Evolutionary conservation across 495 filamentous ascomycete genomes (phyloP), one percentile per base, ranked within the genome.

Genomic region (Lasiosphaeriaceae sp.): DNA sequence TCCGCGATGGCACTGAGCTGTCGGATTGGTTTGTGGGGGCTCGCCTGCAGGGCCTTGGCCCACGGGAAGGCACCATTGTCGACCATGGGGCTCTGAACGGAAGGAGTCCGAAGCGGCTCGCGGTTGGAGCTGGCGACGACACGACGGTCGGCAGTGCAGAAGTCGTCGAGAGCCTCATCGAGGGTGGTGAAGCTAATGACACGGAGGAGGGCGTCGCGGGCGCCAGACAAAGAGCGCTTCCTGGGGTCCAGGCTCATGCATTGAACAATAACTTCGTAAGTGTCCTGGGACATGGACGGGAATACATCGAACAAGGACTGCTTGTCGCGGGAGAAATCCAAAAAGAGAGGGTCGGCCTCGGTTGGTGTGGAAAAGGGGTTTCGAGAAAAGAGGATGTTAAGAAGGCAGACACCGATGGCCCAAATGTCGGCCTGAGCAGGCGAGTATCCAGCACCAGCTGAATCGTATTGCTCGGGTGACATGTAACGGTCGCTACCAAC

Each of bases 401-500:
- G 79, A 54, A 98, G 76, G 68, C 93, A 97, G 72, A 98, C 89
- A 47, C 94, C 94, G 64, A 98, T 86, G 47, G 92, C 90, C 94
- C 94, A 98, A 61, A 96, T 85, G 71, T 98, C 94, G 19, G 95
- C 94, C 73, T 95, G 83, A 50, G 90, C 90, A 29, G 94, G 92
- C 44, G 90, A 93, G 75, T 97, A 97, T 61, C 94, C 94, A 48
- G 77, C 80, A 55, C 85, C 85, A 63, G 84, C 77, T 21, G 92
- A 89, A 61, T 97, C 93, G 61, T 92, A 97, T 66, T 98, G 94
- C 71, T 97, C 94, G 17, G 94, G 94, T 49, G 94, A 91, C 94
- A 98, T 98, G 74, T 98, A 98, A 31, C 94, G 90, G 64, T 98
- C 95, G 71, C 93, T 97, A 51, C 94, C 94, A 47, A 98, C 94